Percentiles rank a stretch among this genome's conserved stretches.
phyloP scores from a whole-genome alignment of 805 yeast species.

The Metschnikowia gruessii region DNA sequence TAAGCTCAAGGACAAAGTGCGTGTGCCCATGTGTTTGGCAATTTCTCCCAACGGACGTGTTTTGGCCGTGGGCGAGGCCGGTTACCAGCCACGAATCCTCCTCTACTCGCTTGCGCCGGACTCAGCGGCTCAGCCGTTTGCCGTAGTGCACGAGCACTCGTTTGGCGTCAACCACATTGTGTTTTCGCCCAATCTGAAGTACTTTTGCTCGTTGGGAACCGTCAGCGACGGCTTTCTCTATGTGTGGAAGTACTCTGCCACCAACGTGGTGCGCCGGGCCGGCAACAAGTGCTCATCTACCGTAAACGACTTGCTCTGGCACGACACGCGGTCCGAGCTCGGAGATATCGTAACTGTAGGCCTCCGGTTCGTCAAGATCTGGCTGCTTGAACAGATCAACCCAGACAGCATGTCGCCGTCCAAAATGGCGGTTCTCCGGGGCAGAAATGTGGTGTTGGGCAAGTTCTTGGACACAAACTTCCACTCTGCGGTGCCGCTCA shows the following conservation, averaged over 20 bases:
- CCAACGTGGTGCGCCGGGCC: slow-evolving; percentile 31
- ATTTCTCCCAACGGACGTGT: slow-evolving; percentile 52
- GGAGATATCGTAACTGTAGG: slow-evolving; percentile 55
- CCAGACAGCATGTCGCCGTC: slow-evolving; percentile 1
- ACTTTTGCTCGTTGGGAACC: slow-evolving; percentile 61
- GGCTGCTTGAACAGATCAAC: slow-evolving; percentile 42
- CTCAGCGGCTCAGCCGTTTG: slow-evolving; percentile 47
- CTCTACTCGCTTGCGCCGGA: slow-evolving; percentile 55
- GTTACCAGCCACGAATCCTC: slow-evolving; percentile 64
- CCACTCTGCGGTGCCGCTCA: slow-evolving; percentile 35
- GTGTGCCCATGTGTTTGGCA: slow-evolving; percentile 56
- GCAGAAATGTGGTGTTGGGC: slow-evolving; percentile 59
- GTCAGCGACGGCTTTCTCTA: slow-evolving; percentile 66
- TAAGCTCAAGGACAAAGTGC: slow-evolving; percentile 40
- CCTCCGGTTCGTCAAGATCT: slow-evolving; percentile 55
- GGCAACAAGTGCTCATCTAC: slow-evolving; percentile 63
- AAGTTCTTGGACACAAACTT: slow-evolving; percentile 49
- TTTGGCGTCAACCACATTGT: slow-evolving; percentile 57
- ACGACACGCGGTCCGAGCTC: slow-evolving; percentile 23
- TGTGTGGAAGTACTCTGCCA: slow-evolving; percentile 49
- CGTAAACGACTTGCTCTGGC: slow-evolving; percentile 58
- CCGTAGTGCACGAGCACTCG: slow-evolving; percentile 56
- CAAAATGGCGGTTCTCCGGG: slow-evolving; percentile 35
- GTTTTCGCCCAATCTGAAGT: slow-evolving; percentile 58
- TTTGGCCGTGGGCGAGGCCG: slow-evolving; percentile 69